These are phyloP conservation scores for Tillandsia leiboldiana DNA, from an alignment of 176 grass and related monocot genomes.

Conservation along the genomic window DNA sequence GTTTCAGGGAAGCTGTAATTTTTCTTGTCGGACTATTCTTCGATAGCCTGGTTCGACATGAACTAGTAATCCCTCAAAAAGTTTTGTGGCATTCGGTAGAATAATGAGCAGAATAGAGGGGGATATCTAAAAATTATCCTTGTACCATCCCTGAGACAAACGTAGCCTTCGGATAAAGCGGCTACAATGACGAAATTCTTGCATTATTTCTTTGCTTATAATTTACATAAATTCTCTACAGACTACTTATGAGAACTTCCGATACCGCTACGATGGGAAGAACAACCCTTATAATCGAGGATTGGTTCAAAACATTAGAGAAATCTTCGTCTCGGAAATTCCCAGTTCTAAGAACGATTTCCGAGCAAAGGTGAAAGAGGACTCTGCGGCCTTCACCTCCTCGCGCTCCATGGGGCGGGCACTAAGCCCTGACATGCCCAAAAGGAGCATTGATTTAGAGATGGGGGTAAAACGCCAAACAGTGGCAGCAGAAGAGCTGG, in stretches of 20 bases:
- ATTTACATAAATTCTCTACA: not conserved
- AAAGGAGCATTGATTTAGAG: slow-evolving; percentile 21
- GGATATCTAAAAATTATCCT: too few species aligned
- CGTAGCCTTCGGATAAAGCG: too few species aligned
- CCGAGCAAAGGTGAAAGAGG: slow-evolving; percentile 25
- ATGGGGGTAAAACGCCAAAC: slow-evolving; percentile 15
- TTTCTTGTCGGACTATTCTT: not conserved
- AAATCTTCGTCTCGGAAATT: slow-evolving; percentile 19
- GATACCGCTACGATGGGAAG: slow-evolving; percentile 24
- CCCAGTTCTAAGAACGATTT: slow-evolving; percentile 23
- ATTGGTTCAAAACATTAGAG: slow-evolving; percentile 12
- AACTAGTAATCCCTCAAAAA: too few species aligned
- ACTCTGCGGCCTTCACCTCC: slow-evolving; percentile 14
- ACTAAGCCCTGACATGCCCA: slow-evolving; percentile 15
- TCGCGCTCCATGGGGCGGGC: slow-evolving; percentile 5
- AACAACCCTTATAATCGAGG: slow-evolving; percentile 20
- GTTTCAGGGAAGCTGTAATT: not conserved
- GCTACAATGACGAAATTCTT: not conserved
- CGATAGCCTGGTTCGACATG: too few species aligned
- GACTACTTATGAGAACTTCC: slow-evolving; percentile 30
- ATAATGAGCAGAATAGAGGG: too few species aligned
- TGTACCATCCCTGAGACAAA: too few species aligned
- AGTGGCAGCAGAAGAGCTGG: slow-evolving; percentile 19
- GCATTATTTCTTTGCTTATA: not conserved
- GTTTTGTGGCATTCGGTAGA: too few species aligned